A percentile compares a stretch with the other conserved stretches of the same genome.
Conservation (phyloP, 2,329 filamentous ascomycete species). For the Curvularia hawaiiensis region DNA sequence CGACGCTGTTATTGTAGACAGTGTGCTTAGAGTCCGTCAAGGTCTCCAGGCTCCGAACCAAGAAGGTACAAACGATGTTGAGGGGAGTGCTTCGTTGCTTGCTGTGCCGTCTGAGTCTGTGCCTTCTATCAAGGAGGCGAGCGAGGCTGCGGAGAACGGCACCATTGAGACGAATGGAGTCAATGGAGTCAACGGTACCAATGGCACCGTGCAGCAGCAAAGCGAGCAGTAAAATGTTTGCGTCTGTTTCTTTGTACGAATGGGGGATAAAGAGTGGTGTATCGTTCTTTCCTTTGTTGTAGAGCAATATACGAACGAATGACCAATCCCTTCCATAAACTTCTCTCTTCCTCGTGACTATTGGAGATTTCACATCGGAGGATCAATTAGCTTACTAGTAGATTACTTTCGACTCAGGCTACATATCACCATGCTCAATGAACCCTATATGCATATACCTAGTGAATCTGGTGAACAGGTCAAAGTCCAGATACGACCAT, state of each 20-base stretch:
- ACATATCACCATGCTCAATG: not conserved
- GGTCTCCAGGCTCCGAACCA: slow-evolving; percentile 67
- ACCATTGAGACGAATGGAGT: not conserved
- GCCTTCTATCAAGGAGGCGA: slow-evolving; percentile 11
- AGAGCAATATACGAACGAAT: not conserved
- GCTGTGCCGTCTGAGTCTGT: slow-evolving; percentile 12
- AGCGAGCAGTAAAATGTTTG: not conserved
- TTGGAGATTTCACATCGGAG: not conserved
- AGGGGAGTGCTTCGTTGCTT: slow-evolving; percentile 4
- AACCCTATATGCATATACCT: not conserved
- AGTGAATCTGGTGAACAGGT: not conserved
- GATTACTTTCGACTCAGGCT: not conserved
- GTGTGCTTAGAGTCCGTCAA: slow-evolving; percentile 88
- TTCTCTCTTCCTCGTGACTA: not conserved
- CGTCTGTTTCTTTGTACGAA: not conserved
- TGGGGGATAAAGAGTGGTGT: slow-evolving; percentile 5
- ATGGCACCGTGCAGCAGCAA: not conserved
- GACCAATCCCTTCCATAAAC: not conserved
- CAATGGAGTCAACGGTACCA: not conserved
- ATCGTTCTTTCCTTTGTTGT: not conserved
- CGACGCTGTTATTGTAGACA: slow-evolving; percentile 97
- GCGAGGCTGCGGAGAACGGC: slow-evolving; percentile 4
- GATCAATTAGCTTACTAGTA: not conserved
- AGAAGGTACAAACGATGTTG: slow-evolving; percentile 3
- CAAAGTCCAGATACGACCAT: not conserved